Base-by-base conservation (phyloP, 371 early-diverging fungal genomes). In the Haplosporangium sp. region DNA sequence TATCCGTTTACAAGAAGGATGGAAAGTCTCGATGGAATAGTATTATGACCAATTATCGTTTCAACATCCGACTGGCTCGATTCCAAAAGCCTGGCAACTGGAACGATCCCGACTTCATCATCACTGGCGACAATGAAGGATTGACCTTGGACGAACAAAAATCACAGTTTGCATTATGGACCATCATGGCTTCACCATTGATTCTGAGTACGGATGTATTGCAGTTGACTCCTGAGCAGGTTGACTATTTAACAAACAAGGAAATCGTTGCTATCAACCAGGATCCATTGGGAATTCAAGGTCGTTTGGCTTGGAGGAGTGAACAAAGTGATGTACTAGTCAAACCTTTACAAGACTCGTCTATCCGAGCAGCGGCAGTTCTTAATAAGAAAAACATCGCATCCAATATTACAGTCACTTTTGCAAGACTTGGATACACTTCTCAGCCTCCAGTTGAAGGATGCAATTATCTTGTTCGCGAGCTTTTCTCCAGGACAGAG, bases 21-120 rank as follows among this genome's bases (percentile, higher is more conserved):
- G 76, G 81, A 17, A 58, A 71, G 48, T 69, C 68, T 7, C 70
- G 79, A 8, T 84, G 79, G 81, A 11, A 39, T 2, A 77, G 77
- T 34, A 75, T 84, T 10, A 72, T 81, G 83, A 72, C 69, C 45
- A 84, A 82, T 61, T 77, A 82, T 45, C 71, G 70, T 6, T 82
- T 76, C 70, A 77, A 79, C 45, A 71, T 72, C 34, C 79, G 77
- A n/a, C 72, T 84, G 5, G 76, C 84, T 8, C 65, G 78, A 19
- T 83, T 74, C 61, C 83, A 83, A 48, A 63, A 69, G 37, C 83
- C 83, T 4, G 82, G 84, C 44, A 75, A 75, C 63, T 82, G 74
- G 71, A 84, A 84, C 65, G 84, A 84, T 39, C 79, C 83, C 0
- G 84, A 84, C 35, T 82, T 84, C 56, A 81, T 84, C 20, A 72